Conservation (phyloP, 306 rosid species). For the Elaeagnus macrophylla region DNA sequence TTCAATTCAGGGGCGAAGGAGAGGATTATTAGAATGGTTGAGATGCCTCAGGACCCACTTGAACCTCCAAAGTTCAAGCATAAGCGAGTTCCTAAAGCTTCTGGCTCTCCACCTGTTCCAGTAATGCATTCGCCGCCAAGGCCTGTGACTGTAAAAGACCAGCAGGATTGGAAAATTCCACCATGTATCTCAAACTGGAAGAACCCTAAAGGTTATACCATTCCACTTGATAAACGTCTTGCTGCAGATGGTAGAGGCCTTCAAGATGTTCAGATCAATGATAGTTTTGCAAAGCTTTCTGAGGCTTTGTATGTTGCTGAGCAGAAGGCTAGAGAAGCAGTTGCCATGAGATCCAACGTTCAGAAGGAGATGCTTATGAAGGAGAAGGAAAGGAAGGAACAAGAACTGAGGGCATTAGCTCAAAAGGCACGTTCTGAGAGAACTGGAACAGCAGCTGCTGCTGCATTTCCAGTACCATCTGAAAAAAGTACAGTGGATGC, state of each 20-base stretch:
- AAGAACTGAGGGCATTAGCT: constrained; percentile 15
- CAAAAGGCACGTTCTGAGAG: constrained; percentile 33
- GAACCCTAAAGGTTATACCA: constrained; percentile 28
- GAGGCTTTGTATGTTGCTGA: constrained; percentile 58
- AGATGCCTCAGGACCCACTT: constrained; percentile 90
- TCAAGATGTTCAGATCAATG: constrained; percentile 70
- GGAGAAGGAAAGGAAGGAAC: constrained; percentile 45
- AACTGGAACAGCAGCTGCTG: constrained; percentile 48
- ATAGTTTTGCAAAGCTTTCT: constrained; percentile 60
- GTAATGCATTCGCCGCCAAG: constrained; percentile 75
- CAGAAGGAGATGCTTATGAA: constrained; percentile 51
- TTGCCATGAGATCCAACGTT: constrained; percentile 70
- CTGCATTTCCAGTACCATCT: constrained; percentile 24
- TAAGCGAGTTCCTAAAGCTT: constrained; percentile 84
- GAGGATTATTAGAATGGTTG: constrained; percentile 82
- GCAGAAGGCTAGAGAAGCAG: constrained; percentile 70
- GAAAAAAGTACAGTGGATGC: constrained; percentile 38
- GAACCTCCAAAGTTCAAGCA: constrained; percentile 92
- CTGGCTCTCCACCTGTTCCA: constrained; percentile 77
- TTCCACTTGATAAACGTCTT: constrained; percentile 44
- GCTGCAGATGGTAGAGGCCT: constrained; percentile 73
- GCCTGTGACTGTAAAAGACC: constrained; percentile 62
- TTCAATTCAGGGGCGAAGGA: constrained; percentile 84
- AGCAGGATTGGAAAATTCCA: constrained; percentile 76
- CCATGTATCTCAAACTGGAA: constrained; percentile 74